Base-by-base conservation (phyloP, 495 filamentous ascomycete genomes). In the Halenospora varia region DNA sequence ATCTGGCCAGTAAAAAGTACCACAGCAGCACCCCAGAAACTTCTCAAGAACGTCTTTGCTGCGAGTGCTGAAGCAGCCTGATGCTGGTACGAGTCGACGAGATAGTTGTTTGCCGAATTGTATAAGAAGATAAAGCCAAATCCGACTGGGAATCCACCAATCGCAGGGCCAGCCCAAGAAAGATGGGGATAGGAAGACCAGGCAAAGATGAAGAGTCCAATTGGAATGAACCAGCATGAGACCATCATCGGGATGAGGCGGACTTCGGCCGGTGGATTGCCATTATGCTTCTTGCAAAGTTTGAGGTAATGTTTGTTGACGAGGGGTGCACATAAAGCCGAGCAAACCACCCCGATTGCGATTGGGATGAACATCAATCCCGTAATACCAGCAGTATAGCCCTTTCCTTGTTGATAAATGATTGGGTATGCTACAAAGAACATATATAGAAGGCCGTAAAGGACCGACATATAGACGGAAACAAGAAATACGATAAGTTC, bases 81-180 rank as follows among this genome's bases (percentile, higher is more conserved):
- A 67, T 90, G 84, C 67, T 90, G 87, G 71, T 92, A 92, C 0
- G 87, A 85, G 70, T 94, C 89, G 53, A 94, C 88, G 63, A 78
- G 60, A 67, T 92, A 92, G 73, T 93, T 92, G 72, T 89, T 92
- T 49, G 88, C 88, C 9, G 86, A 77, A 73, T 92, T 92, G 72
- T 92, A 93, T 20, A 93, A 72, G 73, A 92, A 90, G 66, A 92
- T 89, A 68, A 94, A 90, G 22, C 89, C 89, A 67, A 92, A 92
- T 6, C 88, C 89, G 52, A 92, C 81, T 8, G 88, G 86, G 62
- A 86, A 84, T 35, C 89, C 89, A 22, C 83, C 89, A 11, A 94
- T 75, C 1, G 77, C 75, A 2, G 88, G 87, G 0, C 87, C 89
- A 48, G 84, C 75, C 88, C 88, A 92, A 62, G 70, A 77, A 1